phyloP scores from a whole-genome alignment of 352 stramenopile genomes.

The Globisporangium iwayamae region DNA sequence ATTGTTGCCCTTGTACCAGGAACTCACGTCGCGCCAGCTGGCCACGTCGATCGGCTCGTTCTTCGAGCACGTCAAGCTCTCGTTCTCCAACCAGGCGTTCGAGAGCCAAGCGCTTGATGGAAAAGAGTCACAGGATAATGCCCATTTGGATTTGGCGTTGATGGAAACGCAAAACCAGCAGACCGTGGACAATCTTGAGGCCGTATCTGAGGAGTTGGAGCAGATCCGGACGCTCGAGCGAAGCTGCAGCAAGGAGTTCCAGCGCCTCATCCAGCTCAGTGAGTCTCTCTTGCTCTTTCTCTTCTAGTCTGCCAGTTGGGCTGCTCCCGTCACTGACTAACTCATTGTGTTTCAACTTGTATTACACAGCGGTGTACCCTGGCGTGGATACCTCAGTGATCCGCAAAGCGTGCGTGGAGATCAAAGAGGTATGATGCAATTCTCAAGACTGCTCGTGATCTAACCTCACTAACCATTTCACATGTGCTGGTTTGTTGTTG shows the following conservation, averaged over 20 bases:
- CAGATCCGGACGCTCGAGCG: constrained; percentile 13
- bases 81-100: constrained; percentile 26
- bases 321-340: not conserved
- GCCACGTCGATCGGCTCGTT: constrained; percentile 31
- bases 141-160: not conserved
- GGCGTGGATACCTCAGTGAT: constrained; percentile 4
- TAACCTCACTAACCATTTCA: not conserved
- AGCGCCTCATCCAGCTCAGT: constrained; percentile 17
- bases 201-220: not conserved
- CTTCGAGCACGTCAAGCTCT: constrained; percentile 29
- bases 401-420: constrained; percentile 3
- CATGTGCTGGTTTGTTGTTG: too few species aligned
- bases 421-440: constrained; percentile 9
- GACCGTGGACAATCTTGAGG: not conserved
- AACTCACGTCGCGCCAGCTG: constrained; percentile 35
- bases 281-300: not conserved
- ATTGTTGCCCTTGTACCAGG: constrained; percentile 16
- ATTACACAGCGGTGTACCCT: constrained; percentile 13
- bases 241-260: constrained; percentile 11
- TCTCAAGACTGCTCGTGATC: not conserved
- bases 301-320: not conserved
- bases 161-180: not conserved
- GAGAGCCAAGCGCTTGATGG: not conserved
- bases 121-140: not conserved
- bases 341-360: not conserved